Evolutionary conservation across 1,139 yeast genomes (phyloP).

Genomic region (Meyerozyma athensensis): DNA sequence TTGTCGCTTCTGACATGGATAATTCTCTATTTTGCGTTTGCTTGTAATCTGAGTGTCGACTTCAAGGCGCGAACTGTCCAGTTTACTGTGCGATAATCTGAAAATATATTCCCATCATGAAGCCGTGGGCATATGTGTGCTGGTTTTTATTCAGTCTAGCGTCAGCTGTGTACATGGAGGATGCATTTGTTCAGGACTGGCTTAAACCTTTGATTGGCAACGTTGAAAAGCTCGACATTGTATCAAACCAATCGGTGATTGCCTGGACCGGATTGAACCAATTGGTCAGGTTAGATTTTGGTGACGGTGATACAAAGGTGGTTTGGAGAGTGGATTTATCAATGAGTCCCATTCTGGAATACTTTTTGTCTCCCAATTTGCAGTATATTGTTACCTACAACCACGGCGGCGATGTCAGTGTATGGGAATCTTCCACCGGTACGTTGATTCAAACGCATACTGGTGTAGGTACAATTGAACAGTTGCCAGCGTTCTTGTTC

Average conservation of each 20-base stretch:
- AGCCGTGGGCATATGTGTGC: neutral
- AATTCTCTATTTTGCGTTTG: no score
- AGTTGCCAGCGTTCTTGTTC: neutral
- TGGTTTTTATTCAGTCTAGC: conserved; percentile 5
- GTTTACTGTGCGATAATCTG: no score
- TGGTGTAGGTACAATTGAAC: conserved; percentile 4
- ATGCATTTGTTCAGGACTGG: conserved; percentile 37
- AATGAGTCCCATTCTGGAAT: conserved; percentile 8
- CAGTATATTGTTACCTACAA: conserved; percentile 14
- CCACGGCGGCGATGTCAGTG: conserved; percentile 12
- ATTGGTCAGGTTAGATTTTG: conserved; percentile 20
- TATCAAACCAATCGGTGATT: conserved; percentile 18
- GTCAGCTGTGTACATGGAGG: conserved; percentile 27
- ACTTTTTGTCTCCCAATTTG: conserved; percentile 9
- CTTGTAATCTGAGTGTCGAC: no score
- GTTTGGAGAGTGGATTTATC: conserved; percentile 19
- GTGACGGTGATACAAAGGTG: conserved; percentile 7
- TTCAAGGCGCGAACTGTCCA: no score
- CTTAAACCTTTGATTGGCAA: conserved; percentile 19
- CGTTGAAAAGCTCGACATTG: conserved; percentile 12
- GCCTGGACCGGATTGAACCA: conserved; percentile 24
- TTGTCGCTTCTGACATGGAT: neutral
- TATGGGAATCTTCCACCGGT: conserved; percentile 18
- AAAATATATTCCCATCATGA: neutral
- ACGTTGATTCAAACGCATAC: conserved; percentile 11